A percentile compares a stretch with the other conserved stretches of the same genome.
Conservation (phyloP, 495 filamentous ascomycete species). For the Aspergillus biplanus region DNA sequence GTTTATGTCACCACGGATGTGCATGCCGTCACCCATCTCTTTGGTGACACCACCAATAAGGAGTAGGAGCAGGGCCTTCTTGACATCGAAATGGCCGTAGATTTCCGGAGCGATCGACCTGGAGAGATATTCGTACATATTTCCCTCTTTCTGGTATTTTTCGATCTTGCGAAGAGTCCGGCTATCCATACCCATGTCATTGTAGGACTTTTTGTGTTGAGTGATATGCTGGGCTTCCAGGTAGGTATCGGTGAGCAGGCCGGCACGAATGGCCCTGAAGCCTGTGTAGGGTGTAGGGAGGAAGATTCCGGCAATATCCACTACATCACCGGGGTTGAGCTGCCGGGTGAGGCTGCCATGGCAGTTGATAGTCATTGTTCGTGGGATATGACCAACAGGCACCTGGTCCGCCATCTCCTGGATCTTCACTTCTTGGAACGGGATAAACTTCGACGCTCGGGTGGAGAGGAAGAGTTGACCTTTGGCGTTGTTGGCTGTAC, state of each 20-base stretch:
- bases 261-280: constrained; percentile 94
- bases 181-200: constrained; percentile 78
- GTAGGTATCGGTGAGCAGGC: constrained; percentile 94
- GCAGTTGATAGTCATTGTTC: constrained; percentile 85
- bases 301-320: constrained; percentile 94
- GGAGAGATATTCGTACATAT: constrained; percentile 91
- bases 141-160: constrained; percentile 76
- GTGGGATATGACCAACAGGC: constrained; percentile 94
- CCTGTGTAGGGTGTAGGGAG: constrained; percentile 96
- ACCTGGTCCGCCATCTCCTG: constrained; percentile 99
- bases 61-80: constrained; percentile 93
- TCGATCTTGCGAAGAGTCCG: constrained; percentile 79
- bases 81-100: constrained; percentile 93
- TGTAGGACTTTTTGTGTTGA: constrained; percentile 98
- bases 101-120: constrained; percentile 98
- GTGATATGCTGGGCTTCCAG: constrained; percentile 90
- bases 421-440: constrained; percentile 98
- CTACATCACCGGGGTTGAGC: constrained; percentile 90
- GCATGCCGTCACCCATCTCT: constrained; percentile 96
- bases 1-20: constrained; percentile 97
- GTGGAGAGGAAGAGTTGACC: constrained; percentile 93
- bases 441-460: constrained; percentile 92
- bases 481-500: constrained; percentile 85
- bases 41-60: constrained; percentile 97
- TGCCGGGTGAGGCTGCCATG: constrained; percentile 82